Conservation (phyloP, 2,329 filamentous ascomycete genomes). For the Pseudocercospora crystallina region DNA sequence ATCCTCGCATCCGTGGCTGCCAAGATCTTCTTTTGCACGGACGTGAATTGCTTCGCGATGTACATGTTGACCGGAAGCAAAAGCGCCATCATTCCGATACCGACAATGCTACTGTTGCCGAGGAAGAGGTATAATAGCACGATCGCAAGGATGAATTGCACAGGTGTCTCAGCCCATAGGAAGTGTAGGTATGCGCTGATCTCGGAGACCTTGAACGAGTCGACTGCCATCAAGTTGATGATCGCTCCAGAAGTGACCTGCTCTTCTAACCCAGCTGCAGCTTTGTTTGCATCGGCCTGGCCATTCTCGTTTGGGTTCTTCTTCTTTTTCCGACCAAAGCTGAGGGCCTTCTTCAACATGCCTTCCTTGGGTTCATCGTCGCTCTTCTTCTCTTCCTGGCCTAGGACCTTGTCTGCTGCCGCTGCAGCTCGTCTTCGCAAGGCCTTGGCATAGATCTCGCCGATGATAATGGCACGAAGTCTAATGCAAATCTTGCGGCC, state of each 20-base stretch:
- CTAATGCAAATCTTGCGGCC: conserved; percentile 93
- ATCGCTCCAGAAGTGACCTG: conserved; percentile 96
- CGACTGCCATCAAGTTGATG: conserved; percentile 98
- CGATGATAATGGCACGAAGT: conserved; percentile 89
- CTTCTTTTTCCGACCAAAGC: conserved; percentile 60
- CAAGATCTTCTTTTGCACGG: conserved; percentile 87
- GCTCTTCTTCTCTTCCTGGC: conserved; percentile 47
- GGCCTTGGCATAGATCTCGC: conserved; percentile 95
- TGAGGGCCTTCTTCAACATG: conserved; percentile 49
- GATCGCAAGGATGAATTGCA: conserved; percentile 80
- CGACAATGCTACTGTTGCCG: conserved; percentile 89
- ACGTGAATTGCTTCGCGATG: conserved; percentile 81
- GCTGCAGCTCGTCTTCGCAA: conserved; percentile 86
- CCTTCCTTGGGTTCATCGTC: conserved; percentile 42
- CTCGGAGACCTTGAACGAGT: conserved; percentile 97
- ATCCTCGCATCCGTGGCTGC: conserved; percentile 93
- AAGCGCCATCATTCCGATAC: conserved; percentile 84
- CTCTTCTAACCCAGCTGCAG: conserved; percentile 29
- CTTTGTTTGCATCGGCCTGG: conserved; percentile 37
- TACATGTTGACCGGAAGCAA: conserved; percentile 87
- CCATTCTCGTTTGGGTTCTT: conserved; percentile 42
- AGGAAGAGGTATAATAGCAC: conserved; percentile 84
- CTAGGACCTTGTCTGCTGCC: conserved; percentile 68
- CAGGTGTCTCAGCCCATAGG: conserved; percentile 85
- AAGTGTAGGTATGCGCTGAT: conserved; percentile 95